Evolutionary conservation across 2,329 filamentous ascomycete genomes (phyloP).

Genomic region (Aurifilum marmelostoma): DNA sequence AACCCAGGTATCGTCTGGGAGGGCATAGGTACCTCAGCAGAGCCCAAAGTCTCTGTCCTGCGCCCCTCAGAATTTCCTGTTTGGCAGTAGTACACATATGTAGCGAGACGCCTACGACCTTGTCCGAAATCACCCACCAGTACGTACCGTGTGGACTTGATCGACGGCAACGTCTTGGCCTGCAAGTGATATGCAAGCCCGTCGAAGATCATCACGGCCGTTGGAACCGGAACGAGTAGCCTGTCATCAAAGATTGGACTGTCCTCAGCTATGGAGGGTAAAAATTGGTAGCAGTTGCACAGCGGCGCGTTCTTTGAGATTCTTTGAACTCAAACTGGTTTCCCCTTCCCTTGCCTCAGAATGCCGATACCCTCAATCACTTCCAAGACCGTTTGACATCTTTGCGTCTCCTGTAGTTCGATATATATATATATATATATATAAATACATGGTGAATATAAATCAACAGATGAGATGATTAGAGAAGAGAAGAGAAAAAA

Average conservation of each 20-base stretch:
- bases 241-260: not conserved
- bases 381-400: not conserved
- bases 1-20: too few relatives aligned
- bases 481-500: not conserved
- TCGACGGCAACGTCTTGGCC: not conserved
- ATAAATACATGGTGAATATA: not conserved
- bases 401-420: slow-evolving; percentile 1
- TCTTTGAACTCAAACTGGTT: not conserved
- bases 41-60: not conserved
- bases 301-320: not conserved
- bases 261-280: not conserved
- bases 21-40: not conserved
- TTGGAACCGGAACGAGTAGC: not conserved
- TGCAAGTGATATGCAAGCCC: not conserved
- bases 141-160: not conserved
- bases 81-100: not conserved
- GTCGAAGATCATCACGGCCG: not conserved
- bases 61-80: not conserved
- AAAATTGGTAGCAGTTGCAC: not conserved
- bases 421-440: slow-evolving; percentile 5
- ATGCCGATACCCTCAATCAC: not conserved
- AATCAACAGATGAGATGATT: not conserved
- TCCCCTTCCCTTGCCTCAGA: not conserved
- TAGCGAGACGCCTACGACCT: not conserved
- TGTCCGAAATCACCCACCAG: not conserved